Base-by-base conservation (phyloP, 495 filamentous ascomycete species). In the Tuber umbilicatum region DNA sequence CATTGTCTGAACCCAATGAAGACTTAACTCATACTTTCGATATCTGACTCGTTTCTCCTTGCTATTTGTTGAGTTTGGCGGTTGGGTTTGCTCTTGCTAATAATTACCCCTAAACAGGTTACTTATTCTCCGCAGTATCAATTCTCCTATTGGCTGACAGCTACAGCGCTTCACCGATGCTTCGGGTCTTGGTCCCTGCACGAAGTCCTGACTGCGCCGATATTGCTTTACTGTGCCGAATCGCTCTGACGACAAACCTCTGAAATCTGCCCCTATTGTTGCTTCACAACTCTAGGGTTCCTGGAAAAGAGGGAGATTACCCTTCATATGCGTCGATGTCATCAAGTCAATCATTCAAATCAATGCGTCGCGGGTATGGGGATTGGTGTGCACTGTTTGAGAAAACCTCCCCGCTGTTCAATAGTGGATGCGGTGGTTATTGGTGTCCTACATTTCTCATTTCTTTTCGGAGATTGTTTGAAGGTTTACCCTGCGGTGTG, bases 221-320 rank as follows among this genome's bases (percentile, higher is more conserved):
- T 47, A 67, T 72, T 42, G 45, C 47, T 73, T 69, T 41, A 40
- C 37, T 69, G 60, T 70, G 69, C 69, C 43, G 9, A 45, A 37
- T 68, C 60, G 45, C 70, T 40, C n/a, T 35, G 68, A 37, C 55
- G 39, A 74, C 69, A 50, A 75, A 79, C 77, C 77, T 79, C 77
- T 78, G 72, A 76, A 79, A 77, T 79, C 77, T 79, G 77, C 77
- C 77, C 77, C 77, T 79, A 79, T 73, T 79, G 77, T 72, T 72
- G 77, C 74, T 43, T 47, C 74, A 78, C 73, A 50, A 42, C 77
- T 79, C 78, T 79, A 79, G 77, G 77, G 77, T 79, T 79, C 77
- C 77, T 79, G 77, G 73, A 79, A 69, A 76, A 74, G 77, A 79
- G 77, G 77, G 37, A 79, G 77, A 79, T 74, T 79, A 78, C 60